Conservation (phyloP, 2,329 filamentous ascomycete genomes). For the Curvularia sp. region DNA sequence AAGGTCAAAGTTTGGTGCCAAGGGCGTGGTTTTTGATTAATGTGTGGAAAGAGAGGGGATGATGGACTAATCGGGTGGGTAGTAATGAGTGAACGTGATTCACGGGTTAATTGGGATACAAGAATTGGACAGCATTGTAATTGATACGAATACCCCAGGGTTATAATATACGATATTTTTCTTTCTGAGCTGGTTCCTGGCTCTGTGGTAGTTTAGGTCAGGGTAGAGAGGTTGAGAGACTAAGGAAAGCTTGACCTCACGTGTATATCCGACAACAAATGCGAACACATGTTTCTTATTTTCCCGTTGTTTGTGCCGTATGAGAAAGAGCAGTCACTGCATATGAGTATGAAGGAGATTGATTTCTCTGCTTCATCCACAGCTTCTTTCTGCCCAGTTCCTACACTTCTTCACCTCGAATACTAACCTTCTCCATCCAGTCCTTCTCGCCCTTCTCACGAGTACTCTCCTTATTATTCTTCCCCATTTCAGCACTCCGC, state of each 20-base stretch:
- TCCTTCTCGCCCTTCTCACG: no score
- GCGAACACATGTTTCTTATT: neutral
- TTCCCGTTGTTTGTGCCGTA: no score
- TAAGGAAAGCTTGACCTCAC: neutral
- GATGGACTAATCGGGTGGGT: neutral
- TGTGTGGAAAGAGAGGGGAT: no score
- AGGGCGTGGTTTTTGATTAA: constrained; percentile 29
- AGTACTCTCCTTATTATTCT: no score
- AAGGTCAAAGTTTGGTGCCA: constrained; percentile 19
- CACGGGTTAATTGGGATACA: neutral
- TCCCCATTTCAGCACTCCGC: no score
- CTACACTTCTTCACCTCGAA: neutral
- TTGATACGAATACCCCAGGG: neutral
- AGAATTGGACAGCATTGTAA: neutral
- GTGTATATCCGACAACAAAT: neutral
- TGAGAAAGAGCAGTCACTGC: no score
- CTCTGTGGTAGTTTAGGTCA: neutral
- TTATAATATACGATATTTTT: neutral
- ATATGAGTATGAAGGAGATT: no score
- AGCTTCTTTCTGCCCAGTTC: no score
- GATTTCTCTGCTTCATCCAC: neutral
- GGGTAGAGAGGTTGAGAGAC: neutral
- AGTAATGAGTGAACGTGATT: neutral
- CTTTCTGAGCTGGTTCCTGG: neutral
- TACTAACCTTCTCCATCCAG: neutral